Evolutionary conservation across 2,329 filamentous ascomycete genomes (phyloP).

Genomic region (Aspergillus novoparasiticus): DNA sequence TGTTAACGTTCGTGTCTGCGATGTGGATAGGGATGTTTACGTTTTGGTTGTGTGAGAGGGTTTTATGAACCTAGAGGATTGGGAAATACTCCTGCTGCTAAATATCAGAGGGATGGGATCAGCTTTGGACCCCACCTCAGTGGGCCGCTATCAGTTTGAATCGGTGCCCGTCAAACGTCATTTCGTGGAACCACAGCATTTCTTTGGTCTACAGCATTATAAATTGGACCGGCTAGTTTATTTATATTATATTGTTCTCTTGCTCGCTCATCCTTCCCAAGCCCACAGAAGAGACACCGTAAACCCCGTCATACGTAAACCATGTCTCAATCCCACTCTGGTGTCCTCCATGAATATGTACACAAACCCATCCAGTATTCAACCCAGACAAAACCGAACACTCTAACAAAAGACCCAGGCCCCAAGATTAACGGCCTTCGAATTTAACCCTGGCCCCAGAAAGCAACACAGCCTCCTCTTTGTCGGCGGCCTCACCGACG

Average conservation of each 20-base stretch:
- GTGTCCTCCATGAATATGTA: constrained; percentile 43
- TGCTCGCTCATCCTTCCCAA: background rate
- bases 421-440: constrained; percentile 44
- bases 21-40: background rate
- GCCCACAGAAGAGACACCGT: background rate
- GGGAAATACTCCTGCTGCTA: background rate
- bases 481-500: constrained; percentile 62
- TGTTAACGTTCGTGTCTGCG: background rate
- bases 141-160: background rate
- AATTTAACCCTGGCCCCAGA: constrained; percentile 34
- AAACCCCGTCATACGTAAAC: background rate
- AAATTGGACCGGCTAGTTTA: background rate
- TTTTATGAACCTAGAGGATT: background rate
- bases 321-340: constrained; percentile 29
- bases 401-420: constrained; percentile 31
- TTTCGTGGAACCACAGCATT: background rate
- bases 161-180: background rate
- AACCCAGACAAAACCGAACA: background rate
- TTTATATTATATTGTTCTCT: background rate
- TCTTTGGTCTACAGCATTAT: background rate
- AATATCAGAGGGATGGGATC: background rate
- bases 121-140: background rate
- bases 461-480: constrained; percentile 57
- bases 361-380: constrained; percentile 4
- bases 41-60: background rate